These are phyloP conservation scores for Vairimorpha ceranae DNA, from an alignment of 371 early-diverging fungal species.

Conservation along the genomic window DNA sequence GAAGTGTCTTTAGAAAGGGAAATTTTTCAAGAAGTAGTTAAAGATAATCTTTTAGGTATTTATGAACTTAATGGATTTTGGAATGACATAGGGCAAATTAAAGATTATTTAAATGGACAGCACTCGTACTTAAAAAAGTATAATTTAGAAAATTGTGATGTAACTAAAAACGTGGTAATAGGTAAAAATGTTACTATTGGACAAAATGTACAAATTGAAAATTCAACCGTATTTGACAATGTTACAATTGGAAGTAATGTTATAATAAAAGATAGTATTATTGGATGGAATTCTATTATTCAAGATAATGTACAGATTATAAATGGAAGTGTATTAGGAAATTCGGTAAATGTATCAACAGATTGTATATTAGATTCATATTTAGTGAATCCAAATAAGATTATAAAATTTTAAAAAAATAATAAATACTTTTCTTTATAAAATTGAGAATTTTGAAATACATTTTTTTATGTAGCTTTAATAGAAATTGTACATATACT, in stretches of 20 bases:
- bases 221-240: constrained; percentile 79
- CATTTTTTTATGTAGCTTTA: no score
- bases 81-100: constrained; percentile 99
- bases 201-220: constrained; percentile 70
- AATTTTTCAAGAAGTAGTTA: constrained; percentile 84
- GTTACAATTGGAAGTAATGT: constrained; percentile 75
- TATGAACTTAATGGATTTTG: constrained; percentile 91
- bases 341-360: constrained; percentile 9
- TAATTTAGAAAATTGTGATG: constrained; percentile 45
- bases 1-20: constrained; percentile 73
- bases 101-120: constrained; percentile 87
- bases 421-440: no score
- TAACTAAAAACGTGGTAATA: constrained; percentile 75
- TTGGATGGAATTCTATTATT: constrained; percentile 79
- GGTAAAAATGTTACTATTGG: constrained; percentile 71
- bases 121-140: constrained; percentile 71
- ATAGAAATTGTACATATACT: no score
- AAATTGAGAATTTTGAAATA: no score
- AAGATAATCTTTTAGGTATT: constrained; percentile 72
- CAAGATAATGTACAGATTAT: constrained; percentile 13
- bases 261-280: constrained; percentile 77
- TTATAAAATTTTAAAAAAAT: background rate
- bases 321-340: constrained; percentile 31
- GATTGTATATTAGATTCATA: background rate
- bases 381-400: background rate